Evolutionary conservation across 2,329 filamentous ascomycete species (phyloP).

Genomic region (Diaporthe eres): DNA sequence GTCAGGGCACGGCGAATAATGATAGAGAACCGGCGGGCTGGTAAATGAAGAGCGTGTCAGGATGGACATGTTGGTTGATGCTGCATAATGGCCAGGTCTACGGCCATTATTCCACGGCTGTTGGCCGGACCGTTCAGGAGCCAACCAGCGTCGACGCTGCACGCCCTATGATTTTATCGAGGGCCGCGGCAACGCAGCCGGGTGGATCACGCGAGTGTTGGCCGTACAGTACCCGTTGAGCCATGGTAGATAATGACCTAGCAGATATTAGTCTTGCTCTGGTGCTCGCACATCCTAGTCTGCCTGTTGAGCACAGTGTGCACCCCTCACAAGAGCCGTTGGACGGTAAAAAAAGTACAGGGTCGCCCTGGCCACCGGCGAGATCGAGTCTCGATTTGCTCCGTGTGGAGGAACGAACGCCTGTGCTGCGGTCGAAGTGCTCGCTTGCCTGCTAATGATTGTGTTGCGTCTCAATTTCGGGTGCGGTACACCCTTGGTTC

Average conservation of each 20-base stretch:
- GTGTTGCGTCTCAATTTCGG: not conserved
- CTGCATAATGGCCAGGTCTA: not conserved
- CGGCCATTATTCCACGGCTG: not conserved
- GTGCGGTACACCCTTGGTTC: not conserved
- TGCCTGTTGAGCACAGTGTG: not conserved
- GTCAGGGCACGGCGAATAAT: conserved; percentile 16
- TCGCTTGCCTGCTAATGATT: not conserved
- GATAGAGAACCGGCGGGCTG: conserved; percentile 19
- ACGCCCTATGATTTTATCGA: not conserved
- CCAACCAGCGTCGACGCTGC: conserved; percentile 2
- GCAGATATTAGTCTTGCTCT: not conserved
- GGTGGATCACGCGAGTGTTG: not conserved
- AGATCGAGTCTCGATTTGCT: not conserved
- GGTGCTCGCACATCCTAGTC: not conserved
- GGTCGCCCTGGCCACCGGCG: not conserved
- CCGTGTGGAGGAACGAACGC: not conserved
- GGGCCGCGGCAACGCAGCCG: conserved; percentile 19
- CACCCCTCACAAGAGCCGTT: not conserved
- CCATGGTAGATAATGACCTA: not conserved
- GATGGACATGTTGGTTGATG: conserved; percentile 33
- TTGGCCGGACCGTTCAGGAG: not conserved
- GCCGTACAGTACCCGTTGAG: not conserved
- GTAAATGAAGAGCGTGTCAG: conserved; percentile 31
- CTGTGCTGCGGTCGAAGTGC: not conserved
- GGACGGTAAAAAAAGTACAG: not conserved